Evolutionary conservation across 495 filamentous ascomycete genomes (phyloP), one percentile per base, ranked within the genome.

Genomic region (Penicillium flavigenum): DNA sequence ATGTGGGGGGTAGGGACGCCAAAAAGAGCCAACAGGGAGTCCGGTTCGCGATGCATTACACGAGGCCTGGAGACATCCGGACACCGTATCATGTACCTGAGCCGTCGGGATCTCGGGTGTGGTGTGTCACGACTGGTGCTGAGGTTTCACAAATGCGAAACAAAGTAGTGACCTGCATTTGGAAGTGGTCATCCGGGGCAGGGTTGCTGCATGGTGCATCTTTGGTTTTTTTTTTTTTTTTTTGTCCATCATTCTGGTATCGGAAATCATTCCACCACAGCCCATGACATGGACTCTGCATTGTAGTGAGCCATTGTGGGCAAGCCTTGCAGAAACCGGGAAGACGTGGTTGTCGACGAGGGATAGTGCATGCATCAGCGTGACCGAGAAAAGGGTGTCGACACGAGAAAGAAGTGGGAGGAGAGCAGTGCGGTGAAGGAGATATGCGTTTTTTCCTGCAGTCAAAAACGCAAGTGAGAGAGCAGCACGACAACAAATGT

Each of bases 91-190:
- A 39, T 8, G 50, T 42, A 19, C 32, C 20, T 47, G 22, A 24
- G 22, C 44, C 2, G 32, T 29, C 43, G 44, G 42, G 1, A 24
- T 39, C 20, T 47, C 7, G 20, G 16, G 16, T 29, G n/a, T 24
- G 32, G 32, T 47, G 53, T 55, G 22, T 47, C 44, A 47, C 43
- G 3, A 31, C 44, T n/a, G 44, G 12, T 39, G 27, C 22, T 39
- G n/a, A n/a, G 16, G 53, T 55, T 55, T 34, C 53, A 55, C 53
- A 41, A 20, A 24, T 29, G 44, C 43, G 32, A 55, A 47, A 55
- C 43, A 47, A 55, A 32, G 32, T 55, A 47, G 53, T 55, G 53
- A 47, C 53, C 32, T 55, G 53, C 53, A 55, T 47, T 32, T 38
- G 44, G 22, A 55, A 47, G 43, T 11, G 20, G 44, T 38, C 32